Evolutionary conservation across 139 green algal species (phyloP), one percentile per base, ranked within the genome.

Genomic region (Chlorokybus atmophyticus): DNA sequence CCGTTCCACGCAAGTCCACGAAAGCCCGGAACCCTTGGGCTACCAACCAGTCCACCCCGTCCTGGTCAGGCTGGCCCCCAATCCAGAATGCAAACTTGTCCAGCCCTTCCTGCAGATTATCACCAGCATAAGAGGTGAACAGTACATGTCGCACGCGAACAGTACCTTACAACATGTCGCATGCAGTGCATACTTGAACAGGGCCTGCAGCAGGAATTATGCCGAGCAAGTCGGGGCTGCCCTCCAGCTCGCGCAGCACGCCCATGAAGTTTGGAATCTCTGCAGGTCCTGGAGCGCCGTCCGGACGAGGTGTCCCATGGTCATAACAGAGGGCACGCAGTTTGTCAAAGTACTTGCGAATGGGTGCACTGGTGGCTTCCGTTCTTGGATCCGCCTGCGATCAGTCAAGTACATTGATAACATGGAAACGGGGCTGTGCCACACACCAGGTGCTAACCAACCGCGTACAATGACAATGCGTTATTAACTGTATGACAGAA

Each of bases 221-320:
- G 21, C 23, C 21, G 0, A 27, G 21, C n/a, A 27, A 26, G 49
- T 28, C 25, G 47, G 26, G 30, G 3, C 2, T 27, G 21, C 17
- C 32, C 14, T 32, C 27, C 14, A 39, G 48, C n/a, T 35, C 21
- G 4, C 10, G 8, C 42, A 52, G 42, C 42, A 7, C 8, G 14
- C 27, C 50, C 24, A 57, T 14, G 6, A 67, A 66, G 54, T 67
- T 67, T 26, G 59, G 59, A 32, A 67, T 67, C 26, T 67, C 59
- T 4, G 54, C 59, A 53, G 30, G 53, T 4, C 25, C 28, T 8
- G 59, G 59, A 4, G 59, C 35, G 6, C 59, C 31, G 10, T 56
- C 19, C 24, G 35, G 19, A 21, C 59, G 7, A 6, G 59, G 52
- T 26, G 66, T 66, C 4, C 59, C 59, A 4, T 52, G 52, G 29